Conservation (phyloP, 2,329 filamentous ascomycete species). For the Westerdykella aurantiaca region DNA sequence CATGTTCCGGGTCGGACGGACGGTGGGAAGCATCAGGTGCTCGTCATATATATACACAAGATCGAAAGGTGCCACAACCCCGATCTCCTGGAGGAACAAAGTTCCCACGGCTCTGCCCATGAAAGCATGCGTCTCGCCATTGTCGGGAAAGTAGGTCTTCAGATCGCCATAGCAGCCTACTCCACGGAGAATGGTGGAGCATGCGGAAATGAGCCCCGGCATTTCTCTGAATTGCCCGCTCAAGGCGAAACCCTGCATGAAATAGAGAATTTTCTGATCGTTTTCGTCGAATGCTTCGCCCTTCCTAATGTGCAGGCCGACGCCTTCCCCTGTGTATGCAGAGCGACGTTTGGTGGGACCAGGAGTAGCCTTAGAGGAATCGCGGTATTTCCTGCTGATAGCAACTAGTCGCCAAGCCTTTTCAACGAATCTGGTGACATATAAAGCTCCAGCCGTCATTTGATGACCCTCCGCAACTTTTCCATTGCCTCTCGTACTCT, state of each 20-base stretch:
- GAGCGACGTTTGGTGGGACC: constrained; percentile 35
- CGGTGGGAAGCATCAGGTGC: constrained; percentile 47
- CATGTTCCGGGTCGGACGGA: constrained; percentile 41
- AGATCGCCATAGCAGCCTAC: constrained; percentile 53
- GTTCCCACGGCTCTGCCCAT: constrained; percentile 41
- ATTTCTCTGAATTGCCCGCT: constrained; percentile 20
- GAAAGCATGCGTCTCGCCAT: not conserved
- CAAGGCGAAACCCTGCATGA: constrained; percentile 60
- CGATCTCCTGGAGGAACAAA: constrained; percentile 71
- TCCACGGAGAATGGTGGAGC: constrained; percentile 58
- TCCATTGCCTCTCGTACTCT: too few species aligned
- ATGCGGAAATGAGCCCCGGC: constrained; percentile 55
- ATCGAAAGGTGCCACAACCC: constrained; percentile 65
- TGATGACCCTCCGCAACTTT: not conserved
- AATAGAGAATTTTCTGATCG: constrained; percentile 57
- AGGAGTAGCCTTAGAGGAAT: constrained; percentile 28
- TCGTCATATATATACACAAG: constrained; percentile 58
- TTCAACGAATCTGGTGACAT: constrained; percentile 37
- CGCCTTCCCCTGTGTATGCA: constrained; percentile 13
- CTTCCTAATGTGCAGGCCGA: constrained; percentile 12
- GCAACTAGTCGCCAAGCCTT: constrained; percentile 39
- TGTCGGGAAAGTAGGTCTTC: not conserved
- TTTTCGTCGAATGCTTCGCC: constrained; percentile 43
- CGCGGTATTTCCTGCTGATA: constrained; percentile 36
- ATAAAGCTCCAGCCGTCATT: constrained; percentile 13